Evolutionary conservation across 1,139 yeast species (phyloP).

Genomic region (Taiozyma sp.): DNA sequence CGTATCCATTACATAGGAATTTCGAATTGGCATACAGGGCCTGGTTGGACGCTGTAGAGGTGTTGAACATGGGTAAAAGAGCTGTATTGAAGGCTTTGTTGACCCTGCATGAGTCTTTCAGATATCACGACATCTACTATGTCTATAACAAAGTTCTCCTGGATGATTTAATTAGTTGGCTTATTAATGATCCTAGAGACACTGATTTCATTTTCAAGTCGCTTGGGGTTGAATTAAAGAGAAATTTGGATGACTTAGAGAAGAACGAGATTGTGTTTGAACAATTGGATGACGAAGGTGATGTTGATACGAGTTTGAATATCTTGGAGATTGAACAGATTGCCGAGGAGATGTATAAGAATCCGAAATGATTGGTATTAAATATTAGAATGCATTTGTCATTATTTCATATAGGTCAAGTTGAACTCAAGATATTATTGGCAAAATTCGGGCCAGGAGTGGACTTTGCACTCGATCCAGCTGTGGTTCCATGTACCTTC

Average conservation of each 20-base stretch:
- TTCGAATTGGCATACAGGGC: constrained; percentile 52
- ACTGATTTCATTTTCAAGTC: constrained; percentile 45
- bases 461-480: constrained; percentile 1
- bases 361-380: constrained; percentile 11
- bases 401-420: constrained; percentile 2
- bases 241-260: constrained; percentile 20
- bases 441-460: constrained; percentile 22
- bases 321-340: constrained; percentile 46
- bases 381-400: background rate
- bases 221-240: constrained; percentile 60
- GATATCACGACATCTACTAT: constrained; percentile 82
- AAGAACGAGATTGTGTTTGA: constrained; percentile 34
- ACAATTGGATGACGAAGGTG: constrained; percentile 27
- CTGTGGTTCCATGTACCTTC: background rate
- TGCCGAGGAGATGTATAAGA: constrained; percentile 44
- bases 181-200: constrained; percentile 51
- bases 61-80: constrained; percentile 65
- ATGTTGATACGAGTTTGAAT: constrained; percentile 30
- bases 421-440: constrained; percentile 23
- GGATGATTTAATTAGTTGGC: constrained; percentile 80
- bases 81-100: constrained; percentile 54
- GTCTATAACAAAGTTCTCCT: constrained; percentile 78
- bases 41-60: constrained; percentile 71
- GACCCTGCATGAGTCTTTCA: constrained; percentile 63
- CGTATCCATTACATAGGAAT: constrained; percentile 76